Evolutionary conservation across 768 basidiomycete species (phyloP).

Genomic region (Mrakia gelida): DNA sequence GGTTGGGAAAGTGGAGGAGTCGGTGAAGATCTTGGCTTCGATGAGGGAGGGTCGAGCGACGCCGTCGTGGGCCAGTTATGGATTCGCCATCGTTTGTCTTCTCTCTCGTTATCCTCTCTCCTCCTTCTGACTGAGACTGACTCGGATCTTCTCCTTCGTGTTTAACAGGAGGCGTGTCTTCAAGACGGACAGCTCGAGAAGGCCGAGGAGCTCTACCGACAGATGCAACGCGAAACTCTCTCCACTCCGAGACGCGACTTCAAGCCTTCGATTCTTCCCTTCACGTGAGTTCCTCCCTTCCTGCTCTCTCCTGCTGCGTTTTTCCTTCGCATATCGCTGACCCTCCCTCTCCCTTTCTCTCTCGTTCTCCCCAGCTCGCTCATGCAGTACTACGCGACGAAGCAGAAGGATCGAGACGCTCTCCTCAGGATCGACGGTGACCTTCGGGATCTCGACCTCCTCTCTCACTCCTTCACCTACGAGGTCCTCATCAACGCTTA

Average conservation of each 20-base stretch:
- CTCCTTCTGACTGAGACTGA: background rate
- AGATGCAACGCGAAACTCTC: background rate
- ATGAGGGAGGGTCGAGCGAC: constrained; percentile 17
- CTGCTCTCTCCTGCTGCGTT: too few relatives aligned
- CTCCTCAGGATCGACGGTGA: background rate
- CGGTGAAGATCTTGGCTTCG: background rate
- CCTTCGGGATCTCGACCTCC: constrained; percentile 6
- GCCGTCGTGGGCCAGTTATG: constrained; percentile 10
- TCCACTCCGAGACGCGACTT: background rate
- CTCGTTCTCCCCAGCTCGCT: background rate
- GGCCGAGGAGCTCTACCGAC: background rate
- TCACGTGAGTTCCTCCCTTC: background rate
- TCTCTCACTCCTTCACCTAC: constrained; percentile 4
- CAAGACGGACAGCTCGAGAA: background rate
- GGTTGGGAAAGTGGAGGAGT: background rate
- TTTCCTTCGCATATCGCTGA: background rate
- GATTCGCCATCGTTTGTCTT: constrained; percentile 10
- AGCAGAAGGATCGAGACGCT: background rate
- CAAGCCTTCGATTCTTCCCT: constrained; percentile 17
- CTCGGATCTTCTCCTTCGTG: background rate
- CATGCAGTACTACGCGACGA: constrained; percentile 10
- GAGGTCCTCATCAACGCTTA: constrained; percentile 10
- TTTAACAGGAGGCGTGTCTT: constrained; percentile 1
- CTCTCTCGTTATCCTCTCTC: background rate
- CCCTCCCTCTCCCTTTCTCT: background rate